Conservation (phyloP, 495 filamentous ascomycete genomes). For the Hyaloscypha hepaticicola region DNA sequence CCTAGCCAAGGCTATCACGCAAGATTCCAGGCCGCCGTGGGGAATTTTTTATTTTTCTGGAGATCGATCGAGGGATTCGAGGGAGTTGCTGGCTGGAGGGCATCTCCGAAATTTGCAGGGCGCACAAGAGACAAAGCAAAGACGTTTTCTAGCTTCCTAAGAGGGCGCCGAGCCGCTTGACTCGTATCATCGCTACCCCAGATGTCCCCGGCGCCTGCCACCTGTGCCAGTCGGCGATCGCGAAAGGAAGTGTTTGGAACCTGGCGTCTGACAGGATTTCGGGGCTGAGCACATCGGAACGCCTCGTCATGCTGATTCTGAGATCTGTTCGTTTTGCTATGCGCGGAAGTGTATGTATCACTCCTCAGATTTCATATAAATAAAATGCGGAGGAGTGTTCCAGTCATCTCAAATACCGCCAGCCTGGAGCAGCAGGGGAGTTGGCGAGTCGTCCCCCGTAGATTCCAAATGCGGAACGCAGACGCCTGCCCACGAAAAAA, state of each 20-base stretch:
- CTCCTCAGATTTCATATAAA: not conserved
- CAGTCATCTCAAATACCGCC: constrained; percentile 6
- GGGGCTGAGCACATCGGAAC: not conserved
- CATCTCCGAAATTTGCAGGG: not conserved
- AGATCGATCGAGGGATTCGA: no score
- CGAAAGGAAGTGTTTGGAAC: not conserved
- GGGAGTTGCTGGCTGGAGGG: not conserved
- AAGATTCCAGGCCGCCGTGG: not conserved
- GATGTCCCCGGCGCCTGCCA: no score
- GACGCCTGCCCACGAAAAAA: not conserved
- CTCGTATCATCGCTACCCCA: not conserved
- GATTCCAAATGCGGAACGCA: not conserved
- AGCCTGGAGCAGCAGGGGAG: constrained; percentile 8
- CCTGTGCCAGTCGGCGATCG: not conserved
- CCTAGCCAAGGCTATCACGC: no score
- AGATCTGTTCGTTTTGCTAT: constrained; percentile 7
- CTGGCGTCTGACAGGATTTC: not conserved
- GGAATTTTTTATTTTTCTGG: not conserved
- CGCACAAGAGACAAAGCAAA: not conserved
- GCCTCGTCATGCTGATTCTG: not conserved
- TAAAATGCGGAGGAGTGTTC: not conserved
- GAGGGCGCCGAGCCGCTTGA: not conserved
- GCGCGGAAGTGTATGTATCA: not conserved
- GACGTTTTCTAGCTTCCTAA: not conserved
- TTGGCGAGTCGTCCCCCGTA: not conserved